Base-by-base conservation (phyloP, 1,284 basidiomycete genomes). In the Lentinus polychrous region DNA sequence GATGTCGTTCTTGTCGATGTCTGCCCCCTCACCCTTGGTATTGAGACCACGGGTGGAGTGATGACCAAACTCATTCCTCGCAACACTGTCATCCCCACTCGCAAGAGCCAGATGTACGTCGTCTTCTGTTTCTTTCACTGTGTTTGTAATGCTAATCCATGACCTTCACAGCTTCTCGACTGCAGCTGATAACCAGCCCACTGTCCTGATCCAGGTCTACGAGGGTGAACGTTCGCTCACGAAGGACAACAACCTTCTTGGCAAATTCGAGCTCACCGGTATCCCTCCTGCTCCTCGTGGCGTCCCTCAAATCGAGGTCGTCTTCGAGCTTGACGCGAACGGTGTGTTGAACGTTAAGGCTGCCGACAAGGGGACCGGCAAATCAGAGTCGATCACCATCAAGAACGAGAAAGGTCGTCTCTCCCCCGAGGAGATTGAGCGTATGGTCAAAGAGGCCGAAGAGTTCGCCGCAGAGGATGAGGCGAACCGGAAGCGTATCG, bases 1-100 rank as follows among this genome's bases (percentile, higher is more conserved):
- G 91, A 91, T 59, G 80, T 97, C 55, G 89, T 98, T 54, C 84
- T 99, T 52, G 93, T 98, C 63, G 95, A 98, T 68, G 93, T 98
- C 65, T 88, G 86, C 79, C 91, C 94, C 20, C 78, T 95, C 37
- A 94, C 91, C 22, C 83, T 95, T 61, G 94, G 94, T 83, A 97
- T 98, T 60, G 94, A 97, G 80, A 98, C 94, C 58, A 95, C 94
- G 43, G 95, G 95, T 56, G 95, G 94, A 71, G 94, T 98, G 60
- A 93, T 98, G 81, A 97, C 94, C 64, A 94, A 95, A 74, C 81
- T 98, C 61, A 95, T 95, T 61, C 79, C 89, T 53, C 89, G 94
- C 62, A 97, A 97, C 86, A 97, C 95, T 27, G 91, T 95, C 64
- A 92, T 99, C 58, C 94, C 94, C 50, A 97, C 95, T 65, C 91